These are phyloP conservation scores for Hyaloraphidium curvatum DNA, from an alignment of 192 early-diverging fungal species.

Conservation along the genomic window DNA sequence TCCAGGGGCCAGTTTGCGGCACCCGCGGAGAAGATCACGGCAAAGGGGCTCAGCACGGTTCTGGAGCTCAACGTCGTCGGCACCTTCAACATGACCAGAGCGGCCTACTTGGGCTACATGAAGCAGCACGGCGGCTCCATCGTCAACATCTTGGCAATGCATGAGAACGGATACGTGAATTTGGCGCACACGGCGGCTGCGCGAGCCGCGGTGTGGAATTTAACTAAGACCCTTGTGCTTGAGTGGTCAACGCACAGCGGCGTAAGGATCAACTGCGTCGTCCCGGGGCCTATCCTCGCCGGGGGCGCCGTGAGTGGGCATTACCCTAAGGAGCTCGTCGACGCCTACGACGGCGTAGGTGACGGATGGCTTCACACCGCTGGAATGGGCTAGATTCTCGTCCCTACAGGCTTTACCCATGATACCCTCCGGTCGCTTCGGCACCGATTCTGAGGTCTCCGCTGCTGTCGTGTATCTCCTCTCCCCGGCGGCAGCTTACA, in stretches of 20 bases:
- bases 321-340: conserved; percentile 21
- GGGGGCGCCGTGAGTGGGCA: conserved; percentile 26
- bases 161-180: too few species aligned
- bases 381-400: too few species aligned
- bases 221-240: conserved; percentile 26
- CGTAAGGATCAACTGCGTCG: conserved; percentile 28
- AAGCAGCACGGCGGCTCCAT: conserved; percentile 16
- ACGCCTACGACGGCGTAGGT: too few species aligned
- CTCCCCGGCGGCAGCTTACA: conserved; percentile 21
- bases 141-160: conserved; percentile 27
- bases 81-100: conserved; percentile 27
- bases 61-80: conserved; percentile 27
- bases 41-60: conserved; percentile 12
- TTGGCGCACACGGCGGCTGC: conserved; percentile 28
- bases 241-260: conserved; percentile 25
- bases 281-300: conserved; percentile 25
- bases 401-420: too few species aligned
- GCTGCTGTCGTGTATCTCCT: conserved; percentile 22
- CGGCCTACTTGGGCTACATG: conserved; percentile 18
- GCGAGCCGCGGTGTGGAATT: conserved; percentile 26
- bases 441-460: conserved; percentile 26
- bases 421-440: conserved; percentile 23
- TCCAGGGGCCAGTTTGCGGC: conserved; percentile 3
- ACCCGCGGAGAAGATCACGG: conserved; percentile 9
- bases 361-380: too few species aligned